A percentile compares a stretch with the other conserved stretches of the same genome.
phyloP scores from a whole-genome alignment of 108 stramenopile genomes.

The Discostella stelligeroides region DNA sequence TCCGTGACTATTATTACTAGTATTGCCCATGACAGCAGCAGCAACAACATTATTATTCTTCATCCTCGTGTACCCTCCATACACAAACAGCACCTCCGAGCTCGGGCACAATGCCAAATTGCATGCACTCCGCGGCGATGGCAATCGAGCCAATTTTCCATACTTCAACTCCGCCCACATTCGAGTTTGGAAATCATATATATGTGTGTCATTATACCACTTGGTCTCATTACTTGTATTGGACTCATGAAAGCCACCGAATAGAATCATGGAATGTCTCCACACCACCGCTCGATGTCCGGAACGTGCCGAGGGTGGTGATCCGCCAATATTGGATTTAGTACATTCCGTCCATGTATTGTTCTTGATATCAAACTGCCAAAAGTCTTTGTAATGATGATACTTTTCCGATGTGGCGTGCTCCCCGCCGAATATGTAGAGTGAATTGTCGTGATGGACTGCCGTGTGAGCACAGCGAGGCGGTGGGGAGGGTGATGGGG shows the following conservation, averaged over 20 bases:
- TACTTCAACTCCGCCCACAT: constrained; percentile 83
- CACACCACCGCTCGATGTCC: constrained; percentile 90
- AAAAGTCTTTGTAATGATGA: constrained; percentile 95
- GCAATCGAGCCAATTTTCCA: constrained; percentile 69
- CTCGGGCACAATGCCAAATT: constrained; percentile 60
- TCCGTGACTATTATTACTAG: not conserved
- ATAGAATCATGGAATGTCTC: constrained; percentile 93
- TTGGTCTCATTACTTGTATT: constrained; percentile 59
- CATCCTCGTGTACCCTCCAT: constrained; percentile 87
- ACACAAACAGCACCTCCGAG: constrained; percentile 65
- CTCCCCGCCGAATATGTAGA: constrained; percentile 97
- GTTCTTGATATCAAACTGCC: constrained; percentile 86
- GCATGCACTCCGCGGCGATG: constrained; percentile 83
- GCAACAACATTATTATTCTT: constrained; percentile 47
- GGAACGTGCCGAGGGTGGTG: constrained; percentile 78
- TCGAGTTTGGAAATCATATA: constrained; percentile 80
- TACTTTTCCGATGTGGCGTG: constrained; percentile 90
- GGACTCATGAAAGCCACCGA: constrained; percentile 97
- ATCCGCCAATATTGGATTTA: constrained; percentile 61
- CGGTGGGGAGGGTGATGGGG: constrained; percentile 72
- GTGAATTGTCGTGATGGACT: constrained; percentile 82
- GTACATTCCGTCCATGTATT: constrained; percentile 85
- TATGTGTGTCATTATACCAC: constrained; percentile 84
- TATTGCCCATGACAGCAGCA: not conserved
- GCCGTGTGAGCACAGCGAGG: constrained; percentile 94